These are phyloP conservation scores for Colletotrichum sidae DNA, from an alignment of 2,329 filamentous ascomycete species.

Conservation along the genomic window DNA sequence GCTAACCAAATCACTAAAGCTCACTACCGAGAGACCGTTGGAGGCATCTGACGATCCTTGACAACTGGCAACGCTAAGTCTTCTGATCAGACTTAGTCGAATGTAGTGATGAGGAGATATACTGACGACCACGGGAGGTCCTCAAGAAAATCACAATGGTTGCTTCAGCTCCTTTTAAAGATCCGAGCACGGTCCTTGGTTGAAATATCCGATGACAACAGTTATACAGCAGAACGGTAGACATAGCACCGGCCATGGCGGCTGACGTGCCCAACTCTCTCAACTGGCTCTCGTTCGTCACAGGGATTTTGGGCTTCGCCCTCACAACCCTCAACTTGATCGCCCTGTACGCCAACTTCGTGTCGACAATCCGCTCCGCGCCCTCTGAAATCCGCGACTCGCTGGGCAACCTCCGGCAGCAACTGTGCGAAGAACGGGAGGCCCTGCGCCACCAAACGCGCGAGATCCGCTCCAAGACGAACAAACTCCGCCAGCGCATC, in stretches of 20 bases:
- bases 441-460: slow-evolving; percentile 29
- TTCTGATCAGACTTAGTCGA: neutral
- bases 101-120: slow-evolving; percentile 19
- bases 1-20: neutral
- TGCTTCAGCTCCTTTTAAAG: neutral
- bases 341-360: slow-evolving; percentile 31
- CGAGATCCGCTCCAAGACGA: slow-evolving; percentile 26
- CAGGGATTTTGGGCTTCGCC: slow-evolving; percentile 31
- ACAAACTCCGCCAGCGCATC: slow-evolving; percentile 11
- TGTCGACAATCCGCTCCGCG: slow-evolving; percentile 25
- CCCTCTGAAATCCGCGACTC: slow-evolving; percentile 27
- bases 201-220: neutral
- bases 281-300: slow-evolving; percentile 34
- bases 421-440: slow-evolving; percentile 32
- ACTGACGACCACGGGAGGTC: slow-evolving; percentile 18
- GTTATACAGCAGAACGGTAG: neutral
- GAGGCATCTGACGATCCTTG: slow-evolving; percentile 2
- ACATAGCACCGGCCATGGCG: slow-evolving; percentile 8
- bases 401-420: slow-evolving; percentile 30
- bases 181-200: slow-evolving; percentile 8
- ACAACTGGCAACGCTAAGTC: slow-evolving; percentile 34
- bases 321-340: slow-evolving; percentile 32
- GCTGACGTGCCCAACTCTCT: slow-evolving; percentile 30
- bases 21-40: neutral
- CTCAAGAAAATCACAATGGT: neutral